Conservation (phyloP, 164 flowering plant genomes). For the Hamamelis virginiana region DNA sequence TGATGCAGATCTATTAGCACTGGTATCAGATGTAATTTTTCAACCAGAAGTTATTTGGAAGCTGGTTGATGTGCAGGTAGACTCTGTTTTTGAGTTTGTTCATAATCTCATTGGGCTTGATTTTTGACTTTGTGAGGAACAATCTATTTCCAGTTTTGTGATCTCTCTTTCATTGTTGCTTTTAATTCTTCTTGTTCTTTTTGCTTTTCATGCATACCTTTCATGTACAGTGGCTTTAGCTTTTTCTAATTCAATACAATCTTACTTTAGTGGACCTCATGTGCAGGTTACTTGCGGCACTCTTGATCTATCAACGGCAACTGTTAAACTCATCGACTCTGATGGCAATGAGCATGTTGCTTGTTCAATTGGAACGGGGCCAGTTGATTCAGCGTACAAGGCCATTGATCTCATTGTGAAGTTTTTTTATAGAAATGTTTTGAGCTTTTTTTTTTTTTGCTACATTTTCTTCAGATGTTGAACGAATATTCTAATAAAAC, state of each 20-base stretch:
- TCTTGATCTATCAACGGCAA: slow-evolving; percentile 92
- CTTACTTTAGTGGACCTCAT: slow-evolving; percentile 3
- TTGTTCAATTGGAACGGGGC: slow-evolving; percentile 94
- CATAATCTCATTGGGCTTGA: neutral
- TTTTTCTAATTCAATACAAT: too few relatives aligned
- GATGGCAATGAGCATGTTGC: slow-evolving; percentile 75
- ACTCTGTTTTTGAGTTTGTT: neutral
- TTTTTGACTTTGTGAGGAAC: neutral
- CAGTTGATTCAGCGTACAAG: slow-evolving; percentile 94
- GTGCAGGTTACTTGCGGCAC: slow-evolving; percentile 88
- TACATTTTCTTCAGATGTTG: neutral
- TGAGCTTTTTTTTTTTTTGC: neutral
- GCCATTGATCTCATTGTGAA: slow-evolving; percentile 86
- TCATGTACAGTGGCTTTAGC: too few relatives aligned
- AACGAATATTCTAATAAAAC: neutral
- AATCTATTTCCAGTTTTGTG: neutral
- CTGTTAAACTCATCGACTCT: slow-evolving; percentile 65
- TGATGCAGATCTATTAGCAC: slow-evolving; percentile 85
- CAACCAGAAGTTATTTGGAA: slow-evolving; percentile 87
- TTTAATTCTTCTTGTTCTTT: too few relatives aligned
- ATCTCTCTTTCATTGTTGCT: too few relatives aligned
- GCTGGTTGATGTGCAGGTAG: slow-evolving; percentile 81
- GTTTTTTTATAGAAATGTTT: slow-evolving; percentile 34
- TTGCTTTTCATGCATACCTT: too few relatives aligned
- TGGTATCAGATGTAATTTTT: slow-evolving; percentile 88